These are phyloP conservation scores for Ophiocordyceps camponoti-saundersi DNA, from an alignment of 2,329 filamentous ascomycete species.

Conservation along the genomic window DNA sequence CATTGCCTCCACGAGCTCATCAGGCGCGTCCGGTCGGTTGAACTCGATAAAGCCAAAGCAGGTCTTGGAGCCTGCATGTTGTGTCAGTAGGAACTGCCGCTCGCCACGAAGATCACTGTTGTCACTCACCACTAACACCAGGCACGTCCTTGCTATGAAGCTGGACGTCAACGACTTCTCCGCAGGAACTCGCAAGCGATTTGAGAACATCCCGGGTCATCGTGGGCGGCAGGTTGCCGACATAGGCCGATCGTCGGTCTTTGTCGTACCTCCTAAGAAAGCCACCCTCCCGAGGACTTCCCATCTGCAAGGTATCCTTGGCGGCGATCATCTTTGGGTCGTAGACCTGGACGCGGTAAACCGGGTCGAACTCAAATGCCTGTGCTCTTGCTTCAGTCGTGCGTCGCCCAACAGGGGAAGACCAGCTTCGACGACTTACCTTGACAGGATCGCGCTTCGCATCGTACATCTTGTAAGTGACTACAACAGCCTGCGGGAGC, in stretches of 20 bases:
- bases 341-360: conserved; percentile 8
- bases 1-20: conserved; percentile 15
- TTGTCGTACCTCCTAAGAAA: conserved; percentile 20
- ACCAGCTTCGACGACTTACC: conserved; percentile 18
- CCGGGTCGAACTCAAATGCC: conserved; percentile 12
- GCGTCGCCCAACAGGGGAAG: not conserved
- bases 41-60: conserved; percentile 24
- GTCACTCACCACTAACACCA: conserved; percentile 4
- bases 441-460: conserved; percentile 28
- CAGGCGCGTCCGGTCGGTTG: conserved; percentile 16
- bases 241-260: conserved; percentile 28
- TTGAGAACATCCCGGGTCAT: conserved; percentile 18
- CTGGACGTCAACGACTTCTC: conserved; percentile 15
- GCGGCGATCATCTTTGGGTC: conserved; percentile 9
- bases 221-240: conserved; percentile 25
- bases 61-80: conserved; percentile 5
- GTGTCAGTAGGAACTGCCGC: not conserved
- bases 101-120: not conserved
- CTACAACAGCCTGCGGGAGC: conserved; percentile 22
- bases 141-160: conserved; percentile 9
- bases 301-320: not conserved
- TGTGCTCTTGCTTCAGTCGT: not conserved
- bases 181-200: conserved; percentile 19
- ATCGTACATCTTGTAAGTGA: conserved; percentile 34
- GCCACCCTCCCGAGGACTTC: not conserved